Evolutionary conservation across 2,329 filamentous ascomycete species (phyloP), one percentile per base, ranked within the genome.

Genomic region (Magnaporthales sp.): DNA sequence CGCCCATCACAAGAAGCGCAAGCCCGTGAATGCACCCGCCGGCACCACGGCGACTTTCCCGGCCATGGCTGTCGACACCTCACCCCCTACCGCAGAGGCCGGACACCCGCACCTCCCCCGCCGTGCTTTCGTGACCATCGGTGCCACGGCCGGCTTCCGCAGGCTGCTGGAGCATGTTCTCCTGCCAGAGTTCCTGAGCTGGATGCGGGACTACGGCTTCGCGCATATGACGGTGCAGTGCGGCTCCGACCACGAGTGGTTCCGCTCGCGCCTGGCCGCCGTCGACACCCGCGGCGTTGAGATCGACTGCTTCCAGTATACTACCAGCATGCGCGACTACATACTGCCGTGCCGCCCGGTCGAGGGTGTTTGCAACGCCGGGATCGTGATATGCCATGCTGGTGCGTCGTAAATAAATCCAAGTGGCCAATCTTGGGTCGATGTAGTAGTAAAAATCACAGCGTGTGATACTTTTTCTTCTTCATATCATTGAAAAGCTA

Each of bases 331-430:
- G 63, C 77, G 77, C 4, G 69, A 77, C 8, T 83, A 88, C 71
- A 90, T 95, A 83, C 74, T 75, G 1, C 75, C 79, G 19, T 87
- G 85, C 71, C 80, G 84, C 58, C 77, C 76, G 13, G 69, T 76
- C 13, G 78, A 82, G 67, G 80, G 81, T 4, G 78, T 78, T 19
- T 77, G 81, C 13, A 76, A 74, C 0, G 84, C 88, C 8, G 95
- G 95, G 0, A 79, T 95, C 22, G 86, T 97, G 32, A 90, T 99
- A 68, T 92, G 90, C 61, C 95, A 99, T 80, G 94, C 93, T 69
- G 95, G 93, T 94, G 80, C 71, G 80, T 75, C 63, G 38, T 46
- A n/a, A 46, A 46, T 5, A 31, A 31, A n/a, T n/a, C n/a, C n/a
- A n/a, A n/a, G n/a, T n/a, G n/a, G n/a, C n/a, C n/a, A n/a, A n/a